A percentile compares a stretch with the other conserved stretches of the same genome.
These are phyloP conservation scores for Termitomyces sp. DNA, from an alignment of 768 basidiomycete species.

Conservation along the genomic window DNA sequence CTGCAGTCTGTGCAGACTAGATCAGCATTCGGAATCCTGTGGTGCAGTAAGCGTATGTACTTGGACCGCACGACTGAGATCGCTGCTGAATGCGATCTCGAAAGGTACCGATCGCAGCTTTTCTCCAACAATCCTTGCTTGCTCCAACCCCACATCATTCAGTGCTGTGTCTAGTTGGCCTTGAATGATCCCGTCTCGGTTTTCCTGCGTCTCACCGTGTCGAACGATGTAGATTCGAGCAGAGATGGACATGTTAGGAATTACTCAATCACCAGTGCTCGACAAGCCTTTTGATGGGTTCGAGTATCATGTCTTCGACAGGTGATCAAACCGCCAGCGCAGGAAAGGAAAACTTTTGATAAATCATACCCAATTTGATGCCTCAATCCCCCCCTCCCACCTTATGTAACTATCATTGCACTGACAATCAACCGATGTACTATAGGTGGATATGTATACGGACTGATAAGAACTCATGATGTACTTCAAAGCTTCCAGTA, in stretches of 20 bases:
- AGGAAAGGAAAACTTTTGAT: conserved; percentile 1
- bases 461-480: too few species aligned
- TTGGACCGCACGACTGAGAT: conserved; percentile 60
- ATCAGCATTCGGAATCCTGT: neutral
- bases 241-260: conserved; percentile 19
- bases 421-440: too few species aligned
- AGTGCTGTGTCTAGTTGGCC: conserved; percentile 69
- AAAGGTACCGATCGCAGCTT: conserved; percentile 52
- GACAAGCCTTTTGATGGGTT: neutral
- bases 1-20: conserved; percentile 52
- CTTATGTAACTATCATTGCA: neutral
- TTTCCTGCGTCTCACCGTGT: conserved; percentile 76
- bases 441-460: too few species aligned
- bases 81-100: conserved; percentile 60
- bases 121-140: conserved; percentile 51
- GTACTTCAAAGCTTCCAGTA: neutral
- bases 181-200: conserved; percentile 58
- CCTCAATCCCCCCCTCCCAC: neutral
- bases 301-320: conserved; percentile 6
- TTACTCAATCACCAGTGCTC: conserved; percentile 1
- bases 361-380: neutral
- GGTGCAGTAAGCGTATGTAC: conserved; percentile 30
- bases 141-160: conserved; percentile 54
- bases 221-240: conserved; percentile 61
- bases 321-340: conserved; percentile 1